Evolutionary conservation across 148 eudicot species (phyloP).

Genomic region (Chenopodium suecicum): DNA sequence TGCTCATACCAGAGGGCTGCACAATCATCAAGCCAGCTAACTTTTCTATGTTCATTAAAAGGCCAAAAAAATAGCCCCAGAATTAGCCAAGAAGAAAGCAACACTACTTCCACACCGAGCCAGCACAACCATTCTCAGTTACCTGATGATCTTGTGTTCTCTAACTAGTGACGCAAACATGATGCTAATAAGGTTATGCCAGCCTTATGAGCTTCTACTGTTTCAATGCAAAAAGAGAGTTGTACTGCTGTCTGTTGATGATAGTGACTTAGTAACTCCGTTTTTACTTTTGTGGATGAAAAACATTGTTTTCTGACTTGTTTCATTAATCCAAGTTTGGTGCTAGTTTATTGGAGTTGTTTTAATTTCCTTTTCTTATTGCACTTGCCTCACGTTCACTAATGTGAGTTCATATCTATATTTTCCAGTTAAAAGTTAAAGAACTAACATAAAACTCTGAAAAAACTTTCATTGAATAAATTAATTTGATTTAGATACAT

Average conservation of each 20-base stretch:
- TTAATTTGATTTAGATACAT: background rate
- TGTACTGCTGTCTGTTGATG: background rate
- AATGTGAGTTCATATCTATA: background rate
- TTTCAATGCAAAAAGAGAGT: background rate
- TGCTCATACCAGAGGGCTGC: background rate
- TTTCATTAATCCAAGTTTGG: background rate
- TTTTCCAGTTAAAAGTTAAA: too few species aligned
- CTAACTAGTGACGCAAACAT: background rate
- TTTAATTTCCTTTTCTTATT: background rate
- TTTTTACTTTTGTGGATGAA: background rate
- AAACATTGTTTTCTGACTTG: background rate
- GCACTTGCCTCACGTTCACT: background rate
- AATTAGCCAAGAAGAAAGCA: background rate
- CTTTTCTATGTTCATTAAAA: background rate
- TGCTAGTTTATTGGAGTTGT: background rate
- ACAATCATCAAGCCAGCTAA: background rate
- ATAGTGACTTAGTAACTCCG: background rate
- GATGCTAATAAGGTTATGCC: background rate
- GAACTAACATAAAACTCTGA: background rate
- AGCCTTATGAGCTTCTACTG: background rate
- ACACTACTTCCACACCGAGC: background rate
- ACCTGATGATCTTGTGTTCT: background rate
- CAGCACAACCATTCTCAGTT: background rate
- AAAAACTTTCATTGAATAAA: too few species aligned
- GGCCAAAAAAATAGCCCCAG: background rate